phyloP scores from a whole-genome alignment of 73 alveolate species.

The Paramecium bursaria region DNA sequence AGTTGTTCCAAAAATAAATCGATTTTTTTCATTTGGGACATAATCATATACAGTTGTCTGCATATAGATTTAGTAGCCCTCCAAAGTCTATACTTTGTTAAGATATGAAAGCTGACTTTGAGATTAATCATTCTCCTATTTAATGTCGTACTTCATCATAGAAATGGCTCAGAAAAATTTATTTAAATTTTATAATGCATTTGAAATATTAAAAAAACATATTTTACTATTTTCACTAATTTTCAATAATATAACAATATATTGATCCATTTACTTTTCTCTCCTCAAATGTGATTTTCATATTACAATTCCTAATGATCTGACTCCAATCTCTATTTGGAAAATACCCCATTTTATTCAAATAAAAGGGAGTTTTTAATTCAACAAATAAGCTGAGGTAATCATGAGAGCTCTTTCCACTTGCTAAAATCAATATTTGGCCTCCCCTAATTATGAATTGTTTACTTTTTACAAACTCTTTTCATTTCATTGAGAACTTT shows the following conservation, averaged over 20 bases:
- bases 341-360: slow-evolving; percentile 47
- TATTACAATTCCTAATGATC: slow-evolving; percentile 43
- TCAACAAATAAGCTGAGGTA: slow-evolving; percentile 45
- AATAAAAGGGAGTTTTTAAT: slow-evolving; percentile 42
- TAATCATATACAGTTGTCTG: too few species aligned
- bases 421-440: slow-evolving; percentile 44
- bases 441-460: too few species aligned
- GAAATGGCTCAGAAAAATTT: too few species aligned
- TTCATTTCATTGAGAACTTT: slow-evolving; percentile 68
- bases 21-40: too few species aligned
- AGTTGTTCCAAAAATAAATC: too few species aligned
- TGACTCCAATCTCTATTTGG: slow-evolving; percentile 68
- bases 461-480: slow-evolving; percentile 67
- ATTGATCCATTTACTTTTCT: slow-evolving; percentile 69
- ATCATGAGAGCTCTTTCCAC: slow-evolving; percentile 60
- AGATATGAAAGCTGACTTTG: too few species aligned
- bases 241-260: slow-evolving; percentile 58
- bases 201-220: too few species aligned
- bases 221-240: slow-evolving; percentile 48
- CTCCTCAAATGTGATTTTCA: slow-evolving; percentile 44
- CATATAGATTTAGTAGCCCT: too few species aligned
- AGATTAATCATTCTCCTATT: too few species aligned
- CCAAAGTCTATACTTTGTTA: too few species aligned
- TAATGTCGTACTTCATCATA: too few species aligned
- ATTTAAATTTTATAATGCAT: too few species aligned